Evolutionary conservation across 1,284 basidiomycete genomes (phyloP).

Genomic region (Pseudozyma sp.): DNA sequence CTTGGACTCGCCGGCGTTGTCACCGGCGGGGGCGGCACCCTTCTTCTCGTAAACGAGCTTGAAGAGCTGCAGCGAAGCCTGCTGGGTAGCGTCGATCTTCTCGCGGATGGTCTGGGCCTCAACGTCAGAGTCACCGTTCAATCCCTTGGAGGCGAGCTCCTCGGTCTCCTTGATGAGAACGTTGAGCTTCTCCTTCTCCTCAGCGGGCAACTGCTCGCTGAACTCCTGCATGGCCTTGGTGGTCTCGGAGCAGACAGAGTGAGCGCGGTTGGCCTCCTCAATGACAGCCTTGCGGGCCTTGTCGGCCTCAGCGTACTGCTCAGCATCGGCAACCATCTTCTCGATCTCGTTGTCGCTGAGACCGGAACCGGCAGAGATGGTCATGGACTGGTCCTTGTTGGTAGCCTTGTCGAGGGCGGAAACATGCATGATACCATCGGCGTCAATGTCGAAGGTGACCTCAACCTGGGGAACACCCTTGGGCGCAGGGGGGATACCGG

Average conservation of each 20-base stretch:
- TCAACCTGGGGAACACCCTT: conserved; percentile 99
- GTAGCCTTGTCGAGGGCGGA: conserved; percentile 97
- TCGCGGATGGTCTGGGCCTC: conserved; percentile 88
- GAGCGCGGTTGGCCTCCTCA: conserved; percentile 96
- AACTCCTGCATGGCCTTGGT: conserved; percentile 98
- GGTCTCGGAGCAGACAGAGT: conserved; percentile 92
- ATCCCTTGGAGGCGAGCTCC: conserved; percentile 91
- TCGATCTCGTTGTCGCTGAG: conserved; percentile 96
- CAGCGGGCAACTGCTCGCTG: conserved; percentile 91
- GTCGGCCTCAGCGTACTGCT: conserved; percentile 80
- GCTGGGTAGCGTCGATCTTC: conserved; percentile 95
- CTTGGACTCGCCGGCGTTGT: conserved; percentile 39
- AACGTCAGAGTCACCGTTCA: conserved; percentile 83
- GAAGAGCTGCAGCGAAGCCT: conserved; percentile 95
- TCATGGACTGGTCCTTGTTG: conserved; percentile 95
- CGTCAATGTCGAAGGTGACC: conserved; percentile 98
- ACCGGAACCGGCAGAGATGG: conserved; percentile 95
- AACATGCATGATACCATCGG: conserved; percentile 97
- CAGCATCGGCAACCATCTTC: conserved; percentile 94
- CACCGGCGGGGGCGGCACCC: conserved; percentile 73
- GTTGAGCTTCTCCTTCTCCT: conserved; percentile 83
- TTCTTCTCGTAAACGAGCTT: conserved; percentile 98
- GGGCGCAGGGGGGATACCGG: conserved; percentile 95
- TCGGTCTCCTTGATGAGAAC: conserved; percentile 88
- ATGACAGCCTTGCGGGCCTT: conserved; percentile 89